These are phyloP conservation scores for Apiospora aurea DNA, from an alignment of 2,329 filamentous ascomycete species.

Conservation along the genomic window DNA sequence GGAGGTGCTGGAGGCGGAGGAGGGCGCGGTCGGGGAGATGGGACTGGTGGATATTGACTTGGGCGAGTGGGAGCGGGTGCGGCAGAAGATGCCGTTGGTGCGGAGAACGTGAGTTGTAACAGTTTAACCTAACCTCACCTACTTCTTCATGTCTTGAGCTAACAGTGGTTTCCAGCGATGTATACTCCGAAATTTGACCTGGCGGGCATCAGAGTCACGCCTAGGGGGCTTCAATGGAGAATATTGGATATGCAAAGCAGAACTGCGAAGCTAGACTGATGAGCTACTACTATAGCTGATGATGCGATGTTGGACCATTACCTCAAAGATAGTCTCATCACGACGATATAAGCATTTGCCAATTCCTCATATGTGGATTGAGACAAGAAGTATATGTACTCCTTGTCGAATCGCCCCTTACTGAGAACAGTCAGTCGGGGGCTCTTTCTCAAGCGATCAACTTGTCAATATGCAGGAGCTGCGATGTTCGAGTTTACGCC, in stretches of 20 bases:
- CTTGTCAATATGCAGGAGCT: background rate
- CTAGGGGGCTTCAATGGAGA: background rate
- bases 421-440: too few relatives aligned
- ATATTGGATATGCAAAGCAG: background rate
- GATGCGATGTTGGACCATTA: background rate
- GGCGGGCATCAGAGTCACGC: background rate
- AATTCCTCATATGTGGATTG: background rate
- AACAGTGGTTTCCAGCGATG: conserved; percentile 33
- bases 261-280: background rate
- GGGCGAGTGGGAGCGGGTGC: conserved; percentile 53
- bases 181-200: conserved; percentile 37
- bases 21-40: conserved; percentile 53
- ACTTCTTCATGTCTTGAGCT: too few relatives aligned
- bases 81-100: conserved; percentile 59
- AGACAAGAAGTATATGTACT: background rate
- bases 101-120: conserved; percentile 57
- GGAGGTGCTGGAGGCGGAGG: conserved; percentile 40
- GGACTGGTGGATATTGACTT: conserved; percentile 64
- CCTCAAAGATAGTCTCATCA: background rate
- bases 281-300: too few relatives aligned
- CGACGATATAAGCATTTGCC: too few relatives aligned
- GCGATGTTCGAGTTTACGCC: background rate
- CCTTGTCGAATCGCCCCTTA: background rate
- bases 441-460: background rate
- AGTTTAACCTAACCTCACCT: conserved; percentile 25